Evolutionary conservation across 2,329 filamentous ascomycete species (phyloP), one percentile per base, ranked within the genome.

Genomic region (Biscogniauxia sp.): DNA sequence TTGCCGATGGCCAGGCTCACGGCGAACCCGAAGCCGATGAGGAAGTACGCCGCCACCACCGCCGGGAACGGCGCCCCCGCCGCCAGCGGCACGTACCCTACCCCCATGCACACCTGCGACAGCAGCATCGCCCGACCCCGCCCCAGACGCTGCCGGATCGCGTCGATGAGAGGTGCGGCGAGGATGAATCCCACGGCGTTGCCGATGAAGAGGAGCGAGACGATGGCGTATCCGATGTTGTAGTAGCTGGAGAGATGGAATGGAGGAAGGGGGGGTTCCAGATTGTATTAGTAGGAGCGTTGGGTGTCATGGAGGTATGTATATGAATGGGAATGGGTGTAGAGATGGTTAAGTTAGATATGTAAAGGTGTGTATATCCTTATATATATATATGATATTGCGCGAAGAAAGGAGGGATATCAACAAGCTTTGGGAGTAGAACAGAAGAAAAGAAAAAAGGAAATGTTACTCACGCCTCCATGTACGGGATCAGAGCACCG

Each of bases 191-290:
- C 92, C 4, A 88, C 65, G 0, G 92, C 91, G 67, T 91, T 91
- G 52, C 88, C 85, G 28, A 95, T 84, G 77, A 95, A 96, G 69
- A 96, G 91, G 45, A 94, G 79, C 1, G 92, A 94, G 2, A 95
- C 90, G 8, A 92, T 76, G 2, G 87, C 89, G 72, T 95, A 94
- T 51, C 88, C 88, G 59, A 95, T 91, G 60, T 81, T 66, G 70
- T 94, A 96, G 68, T 90, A 74, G 52, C 82, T 85, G 50, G 41
- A 1, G 1, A 6, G 37, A n/a, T 2, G 5, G 23, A 23, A n/a
- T n/a, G n/a, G 23, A 6, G 37, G 37, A 13, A 6, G 37, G 2
- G 17, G 37, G 11, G 37, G 9, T 9, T 45, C n/a, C 15, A n/a
- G 9, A 28, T 45, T 51, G 64, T 55, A 23, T 3, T 23, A 23